Conservation (phyloP, 495 filamentous ascomycete species). For the Xylaria cubensis region DNA sequence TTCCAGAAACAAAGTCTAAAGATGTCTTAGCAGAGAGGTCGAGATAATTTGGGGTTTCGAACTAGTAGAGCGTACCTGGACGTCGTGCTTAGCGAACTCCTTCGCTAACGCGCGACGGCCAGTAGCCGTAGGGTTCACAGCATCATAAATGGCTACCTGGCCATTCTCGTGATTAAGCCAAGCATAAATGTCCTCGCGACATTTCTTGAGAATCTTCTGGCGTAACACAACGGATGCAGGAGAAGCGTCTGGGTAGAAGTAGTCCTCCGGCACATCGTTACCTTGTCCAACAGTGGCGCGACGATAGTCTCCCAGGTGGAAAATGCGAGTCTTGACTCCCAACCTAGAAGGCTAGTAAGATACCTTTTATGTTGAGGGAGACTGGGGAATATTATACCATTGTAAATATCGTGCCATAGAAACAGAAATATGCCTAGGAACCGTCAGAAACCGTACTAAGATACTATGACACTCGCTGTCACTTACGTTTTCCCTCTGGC, state of each 20-base stretch:
- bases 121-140: conserved; percentile 88
- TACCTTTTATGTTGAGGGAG: not conserved
- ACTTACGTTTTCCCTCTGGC: conserved; percentile 95
- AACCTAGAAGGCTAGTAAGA: conserved; percentile 62
- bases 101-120: conserved; percentile 89
- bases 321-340: conserved; percentile 96
- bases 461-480: conserved; percentile 4
- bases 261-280: conserved; percentile 92
- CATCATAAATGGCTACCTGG: conserved; percentile 98
- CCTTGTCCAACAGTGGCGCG: conserved; percentile 86
- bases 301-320: conserved; percentile 96
- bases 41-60: not conserved
- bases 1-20: conserved; percentile 91
- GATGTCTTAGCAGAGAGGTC: conserved; percentile 11
- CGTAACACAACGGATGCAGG: conserved; percentile 85
- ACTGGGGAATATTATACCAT: conserved; percentile 63
- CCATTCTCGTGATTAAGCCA: conserved; percentile 97
- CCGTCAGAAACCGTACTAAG: conserved; percentile 33
- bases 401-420: conserved; percentile 92
- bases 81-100: conserved; percentile 95
- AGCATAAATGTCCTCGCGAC: conserved; percentile 93
- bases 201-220: conserved; percentile 97
- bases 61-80: conserved; percentile 65
- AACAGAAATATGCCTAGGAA: conserved; percentile 84
- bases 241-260: conserved; percentile 95